These are phyloP conservation scores for Theobroma grandiflorum DNA, from an alignment of 441 rosid genomes.

Conservation along the genomic window DNA sequence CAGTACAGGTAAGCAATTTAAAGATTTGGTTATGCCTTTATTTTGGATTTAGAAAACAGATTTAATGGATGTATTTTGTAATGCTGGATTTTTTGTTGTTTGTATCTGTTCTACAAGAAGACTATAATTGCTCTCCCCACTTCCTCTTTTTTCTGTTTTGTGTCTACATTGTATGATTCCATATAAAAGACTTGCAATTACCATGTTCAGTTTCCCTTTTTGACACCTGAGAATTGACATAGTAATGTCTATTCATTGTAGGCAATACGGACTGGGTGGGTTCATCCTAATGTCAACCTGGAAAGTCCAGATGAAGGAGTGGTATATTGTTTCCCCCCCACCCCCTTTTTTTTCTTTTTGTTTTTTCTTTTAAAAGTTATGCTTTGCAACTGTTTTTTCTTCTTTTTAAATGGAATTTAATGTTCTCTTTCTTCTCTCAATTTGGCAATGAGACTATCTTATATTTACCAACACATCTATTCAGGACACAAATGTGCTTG, in stretches of 20 bases:
- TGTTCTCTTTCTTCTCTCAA: background rate
- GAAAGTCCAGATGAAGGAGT: slow-evolving; percentile 88
- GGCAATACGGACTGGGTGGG: slow-evolving; percentile 98
- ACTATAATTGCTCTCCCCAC: background rate
- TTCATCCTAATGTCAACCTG: slow-evolving; percentile 97
- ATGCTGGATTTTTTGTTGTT: background rate
- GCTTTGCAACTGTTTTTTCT: background rate
- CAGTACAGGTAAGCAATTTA: slow-evolving; percentile 68
- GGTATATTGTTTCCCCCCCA: slow-evolving; percentile 49
- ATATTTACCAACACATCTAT: slow-evolving; percentile 33
- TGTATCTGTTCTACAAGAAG: background rate
- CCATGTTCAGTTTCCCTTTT: background rate
- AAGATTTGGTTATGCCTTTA: background rate
- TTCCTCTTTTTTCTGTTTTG: background rate
- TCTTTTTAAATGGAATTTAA: background rate
- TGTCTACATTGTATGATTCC: background rate
- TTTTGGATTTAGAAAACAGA: background rate
- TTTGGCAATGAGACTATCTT: background rate
- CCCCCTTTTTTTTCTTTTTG: background rate
- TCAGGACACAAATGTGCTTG: slow-evolving; percentile 80
- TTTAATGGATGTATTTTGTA: background rate
- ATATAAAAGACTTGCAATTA: background rate
- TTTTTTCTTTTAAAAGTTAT: background rate
- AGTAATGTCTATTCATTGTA: slow-evolving; percentile 36
- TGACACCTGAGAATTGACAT: background rate